Conservation (phyloP, 805 yeast genomes). For the Schwanniomyces polymorphus region DNA sequence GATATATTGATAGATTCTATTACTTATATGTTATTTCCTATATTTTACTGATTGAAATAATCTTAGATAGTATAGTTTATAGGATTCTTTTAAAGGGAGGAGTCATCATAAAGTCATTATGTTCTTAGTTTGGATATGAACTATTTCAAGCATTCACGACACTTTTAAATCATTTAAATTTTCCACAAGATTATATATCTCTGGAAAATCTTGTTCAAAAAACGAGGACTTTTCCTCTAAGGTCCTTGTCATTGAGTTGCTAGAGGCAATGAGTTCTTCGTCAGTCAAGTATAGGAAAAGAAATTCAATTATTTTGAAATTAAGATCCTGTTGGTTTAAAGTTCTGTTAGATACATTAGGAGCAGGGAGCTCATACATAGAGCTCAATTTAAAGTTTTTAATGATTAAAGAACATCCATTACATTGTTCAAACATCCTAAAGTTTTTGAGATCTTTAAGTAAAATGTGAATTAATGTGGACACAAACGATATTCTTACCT, state of each 20-base stretch:
- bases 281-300: constrained; percentile 68
- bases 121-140: too few relatives aligned
- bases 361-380: constrained; percentile 4
- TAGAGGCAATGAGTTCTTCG: constrained; percentile 33
- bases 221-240: constrained; percentile 32
- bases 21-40: too few relatives aligned
- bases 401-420: constrained; percentile 58
- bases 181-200: constrained; percentile 36
- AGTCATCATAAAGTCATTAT: too few relatives aligned
- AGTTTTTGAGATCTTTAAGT: constrained; percentile 55
- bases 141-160: background rate
- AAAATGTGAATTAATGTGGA: constrained; percentile 58
- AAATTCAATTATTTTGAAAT: constrained; percentile 67
- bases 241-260: constrained; percentile 7
- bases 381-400: constrained; percentile 27
- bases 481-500: constrained; percentile 36
- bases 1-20: background rate
- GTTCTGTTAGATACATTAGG: constrained; percentile 2
- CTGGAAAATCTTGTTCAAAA: constrained; percentile 39
- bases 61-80: too few relatives aligned
- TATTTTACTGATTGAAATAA: too few relatives aligned
- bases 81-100: too few relatives aligned
- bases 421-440: constrained; percentile 57
- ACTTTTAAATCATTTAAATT: constrained; percentile 34
- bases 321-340: constrained; percentile 46